These are phyloP conservation scores for Phoma sp. DNA, from an alignment of 2,329 filamentous ascomycete genomes.

Conservation along the genomic window DNA sequence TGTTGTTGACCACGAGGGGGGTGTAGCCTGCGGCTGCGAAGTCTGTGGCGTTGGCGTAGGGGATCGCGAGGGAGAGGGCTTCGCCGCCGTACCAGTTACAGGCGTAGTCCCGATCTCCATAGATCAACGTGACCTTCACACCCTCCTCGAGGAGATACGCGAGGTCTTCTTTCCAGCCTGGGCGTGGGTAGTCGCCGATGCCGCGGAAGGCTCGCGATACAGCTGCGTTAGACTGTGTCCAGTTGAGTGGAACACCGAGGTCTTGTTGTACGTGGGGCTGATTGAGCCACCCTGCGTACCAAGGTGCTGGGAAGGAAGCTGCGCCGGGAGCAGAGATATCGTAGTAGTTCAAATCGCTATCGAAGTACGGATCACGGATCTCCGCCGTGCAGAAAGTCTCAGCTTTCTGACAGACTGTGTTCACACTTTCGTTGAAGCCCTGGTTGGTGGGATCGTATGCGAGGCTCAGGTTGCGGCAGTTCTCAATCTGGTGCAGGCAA, in stretches of 20 bases:
- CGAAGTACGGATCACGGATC: conserved; percentile 55
- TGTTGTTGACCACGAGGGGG: conserved; percentile 71
- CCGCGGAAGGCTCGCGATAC: conserved; percentile 56
- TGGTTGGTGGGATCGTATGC: conserved; percentile 58
- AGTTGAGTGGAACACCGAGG: conserved; percentile 67
- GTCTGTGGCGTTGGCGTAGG: conserved; percentile 56
- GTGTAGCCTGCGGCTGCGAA: conserved; percentile 75
- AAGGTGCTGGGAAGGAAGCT: conserved; percentile 50
- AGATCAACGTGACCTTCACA: conserved; percentile 41
- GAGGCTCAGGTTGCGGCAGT: conserved; percentile 57
- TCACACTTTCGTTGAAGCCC: conserved; percentile 47
- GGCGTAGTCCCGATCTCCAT: conserved; percentile 50
- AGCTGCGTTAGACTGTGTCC: conserved; percentile 51
- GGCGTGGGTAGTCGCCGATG: conserved; percentile 58
- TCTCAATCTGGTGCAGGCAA: conserved; percentile 60
- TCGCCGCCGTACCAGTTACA: conserved; percentile 77
- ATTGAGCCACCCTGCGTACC: conserved; percentile 63
- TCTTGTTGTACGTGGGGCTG: conserved; percentile 60
- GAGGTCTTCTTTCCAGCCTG: conserved; percentile 57
- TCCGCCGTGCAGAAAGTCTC: conserved; percentile 54
- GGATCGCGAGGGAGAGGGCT: conserved; percentile 67
- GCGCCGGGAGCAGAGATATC: conserved; percentile 61
- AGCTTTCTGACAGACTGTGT: conserved; percentile 52
- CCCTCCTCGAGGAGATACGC: conserved; percentile 60
- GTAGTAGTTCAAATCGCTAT: conserved; percentile 60